Evolutionary conservation across 805 yeast species (phyloP).

Genomic region (Yamadazyma akitaensis): DNA sequence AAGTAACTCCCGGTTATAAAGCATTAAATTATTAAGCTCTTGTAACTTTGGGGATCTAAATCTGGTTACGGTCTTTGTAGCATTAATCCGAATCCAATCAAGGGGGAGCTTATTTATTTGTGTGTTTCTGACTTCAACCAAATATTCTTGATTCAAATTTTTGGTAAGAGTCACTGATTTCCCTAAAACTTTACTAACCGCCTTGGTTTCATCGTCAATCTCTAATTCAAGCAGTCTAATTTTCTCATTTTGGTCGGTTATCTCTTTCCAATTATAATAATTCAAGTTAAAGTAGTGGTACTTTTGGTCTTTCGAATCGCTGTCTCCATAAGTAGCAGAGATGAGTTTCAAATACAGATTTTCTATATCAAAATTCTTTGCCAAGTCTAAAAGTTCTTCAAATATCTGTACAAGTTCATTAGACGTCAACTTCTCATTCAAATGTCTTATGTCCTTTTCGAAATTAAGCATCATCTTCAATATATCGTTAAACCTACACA

Average conservation of each 20-base stretch:
- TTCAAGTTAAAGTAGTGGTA: slow-evolving; percentile 40
- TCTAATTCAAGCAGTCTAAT: slow-evolving; percentile 44
- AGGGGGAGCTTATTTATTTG: slow-evolving; percentile 58
- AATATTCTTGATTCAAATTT: slow-evolving; percentile 62
- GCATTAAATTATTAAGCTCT: slow-evolving; percentile 50
- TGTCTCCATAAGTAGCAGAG: slow-evolving; percentile 48
- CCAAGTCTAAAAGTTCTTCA: slow-evolving; percentile 30
- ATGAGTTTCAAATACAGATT: slow-evolving; percentile 46
- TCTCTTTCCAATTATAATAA: slow-evolving; percentile 34
- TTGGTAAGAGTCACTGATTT: slow-evolving; percentile 55
- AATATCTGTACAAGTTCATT: slow-evolving; percentile 37
- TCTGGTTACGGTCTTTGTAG: slow-evolving; percentile 65
- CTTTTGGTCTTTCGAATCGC: slow-evolving; percentile 41
- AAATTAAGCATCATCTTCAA: slow-evolving; percentile 25
- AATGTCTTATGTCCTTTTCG: slow-evolving; percentile 27
- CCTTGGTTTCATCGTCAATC: slow-evolving; percentile 51
- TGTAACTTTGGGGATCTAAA: slow-evolving; percentile 63
- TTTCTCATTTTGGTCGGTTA: slow-evolving; percentile 31
- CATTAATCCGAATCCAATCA: slow-evolving; percentile 75
- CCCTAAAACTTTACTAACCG: slow-evolving; percentile 43
- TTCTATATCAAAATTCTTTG: slow-evolving; percentile 27
- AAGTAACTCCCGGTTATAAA: slow-evolving; percentile 58
- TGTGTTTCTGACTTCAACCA: slow-evolving; percentile 70
- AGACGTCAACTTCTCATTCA: slow-evolving; percentile 25
- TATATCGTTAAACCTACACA: slow-evolving; percentile 28